Conservation (phyloP, 1,139 yeast genomes). For the Saccharomycopsis hybrid region DNA sequence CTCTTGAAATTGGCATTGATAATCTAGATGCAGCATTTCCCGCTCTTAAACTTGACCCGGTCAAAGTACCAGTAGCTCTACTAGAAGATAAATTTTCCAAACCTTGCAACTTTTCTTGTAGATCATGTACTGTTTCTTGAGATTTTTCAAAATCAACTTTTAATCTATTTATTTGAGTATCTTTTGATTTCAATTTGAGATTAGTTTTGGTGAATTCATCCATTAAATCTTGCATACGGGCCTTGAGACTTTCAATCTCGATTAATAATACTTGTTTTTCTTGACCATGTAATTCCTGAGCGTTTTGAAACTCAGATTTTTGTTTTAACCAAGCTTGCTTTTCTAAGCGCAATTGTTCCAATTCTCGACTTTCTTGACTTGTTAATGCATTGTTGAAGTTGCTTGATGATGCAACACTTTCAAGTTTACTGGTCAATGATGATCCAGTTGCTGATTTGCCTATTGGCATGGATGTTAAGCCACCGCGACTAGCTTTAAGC, state of each 20-base stretch:
- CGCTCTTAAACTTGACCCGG: background rate
- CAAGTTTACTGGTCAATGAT: constrained; percentile 4
- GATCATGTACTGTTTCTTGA: constrained; percentile 40
- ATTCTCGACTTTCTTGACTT: constrained; percentile 30
- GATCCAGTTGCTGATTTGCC: constrained; percentile 2
- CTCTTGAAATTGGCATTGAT: constrained; percentile 6
- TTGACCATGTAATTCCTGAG: constrained; percentile 26
- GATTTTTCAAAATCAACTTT: constrained; percentile 55
- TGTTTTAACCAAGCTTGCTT: constrained; percentile 45
- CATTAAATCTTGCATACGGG: constrained; percentile 36
- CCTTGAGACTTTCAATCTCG: constrained; percentile 24
- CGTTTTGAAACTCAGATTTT: constrained; percentile 32
- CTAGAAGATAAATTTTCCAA: background rate
- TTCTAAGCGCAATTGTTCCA: constrained; percentile 47
- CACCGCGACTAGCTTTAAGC: constrained; percentile 6
- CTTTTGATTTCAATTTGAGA: constrained; percentile 55
- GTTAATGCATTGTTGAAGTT: constrained; percentile 24
- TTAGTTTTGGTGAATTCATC: constrained; percentile 47
- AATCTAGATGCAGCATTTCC: constrained; percentile 6
- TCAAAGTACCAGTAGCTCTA: background rate
- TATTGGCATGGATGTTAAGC: constrained; percentile 15
- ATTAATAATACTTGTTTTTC: constrained; percentile 26
- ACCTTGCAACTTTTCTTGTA: constrained; percentile 34
- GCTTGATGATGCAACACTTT: constrained; percentile 12
- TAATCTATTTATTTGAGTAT: constrained; percentile 54